Evolutionary conservation across 2,329 filamentous ascomycete genomes (phyloP), one percentile per base, ranked within the genome.

Genomic region (Trichoderma citrinoviride): DNA sequence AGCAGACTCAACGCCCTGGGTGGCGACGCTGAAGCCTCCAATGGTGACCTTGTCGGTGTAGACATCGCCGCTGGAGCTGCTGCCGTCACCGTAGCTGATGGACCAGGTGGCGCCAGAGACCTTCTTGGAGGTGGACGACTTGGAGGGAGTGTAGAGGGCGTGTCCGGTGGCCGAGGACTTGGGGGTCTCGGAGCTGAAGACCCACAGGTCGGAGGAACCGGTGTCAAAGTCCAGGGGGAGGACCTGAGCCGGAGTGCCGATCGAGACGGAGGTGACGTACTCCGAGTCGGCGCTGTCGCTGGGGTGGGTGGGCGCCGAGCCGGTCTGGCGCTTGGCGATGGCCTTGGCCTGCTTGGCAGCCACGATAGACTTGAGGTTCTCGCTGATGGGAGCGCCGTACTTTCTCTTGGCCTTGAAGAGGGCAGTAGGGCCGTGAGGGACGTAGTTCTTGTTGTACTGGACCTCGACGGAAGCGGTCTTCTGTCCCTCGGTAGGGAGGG

Each of bases 1-100:
- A n/a, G 81, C 80, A 14, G 76, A 73, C 70, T 82, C 79, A 46
- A 83, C 77, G 14, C 80, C 79, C 70, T 82, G 79, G 7, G 68
- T 71, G 37, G 71, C 64, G 14, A 81, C 77, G n/a, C 72, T 76
- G 43, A 82, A 69, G 33, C 76, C 76, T 19, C 79, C 80, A 3
- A 83, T 70, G 4, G 73, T 75, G 60, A 82, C 79, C 1, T 66
- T 72, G 66, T 83, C 81, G 17, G 68, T 72, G 72, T 78, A 82
- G 7, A 83, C 80, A 27, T 77, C 71, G 14, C 81, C 81, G 46
- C 71, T 74, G 5, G 79, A 80, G 17, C 71, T 73, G 70, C 78
- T 80, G 5, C 75, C 73, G 61, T 82, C 80, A 19, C 79, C 80
- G 62, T 82, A 82, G 0, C 68, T 68, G 65, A 82, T 81, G 43